phyloP scores from a whole-genome alignment of 805 yeast species.

The Metschnikowia shivogae region DNA sequence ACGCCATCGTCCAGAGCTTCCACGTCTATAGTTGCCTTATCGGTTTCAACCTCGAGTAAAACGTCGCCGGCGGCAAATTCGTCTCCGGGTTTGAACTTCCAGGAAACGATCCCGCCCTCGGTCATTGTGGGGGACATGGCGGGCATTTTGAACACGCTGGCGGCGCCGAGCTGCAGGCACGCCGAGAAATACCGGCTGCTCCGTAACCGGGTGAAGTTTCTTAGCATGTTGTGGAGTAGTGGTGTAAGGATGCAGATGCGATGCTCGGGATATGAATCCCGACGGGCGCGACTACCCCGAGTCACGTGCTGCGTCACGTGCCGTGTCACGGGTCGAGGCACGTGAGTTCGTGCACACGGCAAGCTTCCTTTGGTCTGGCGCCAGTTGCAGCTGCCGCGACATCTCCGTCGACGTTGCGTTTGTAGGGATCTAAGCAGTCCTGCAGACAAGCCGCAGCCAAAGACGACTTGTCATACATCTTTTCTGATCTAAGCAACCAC shows the following conservation, averaged over 20 bases:
- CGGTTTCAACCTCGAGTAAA: slow-evolving; percentile 78
- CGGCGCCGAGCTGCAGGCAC: slow-evolving; percentile 27
- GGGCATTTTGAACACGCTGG: slow-evolving; percentile 76
- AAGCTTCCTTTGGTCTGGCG: no score
- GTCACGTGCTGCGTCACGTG: background rate
- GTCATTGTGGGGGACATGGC: slow-evolving; percentile 99
- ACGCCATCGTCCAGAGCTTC: slow-evolving; percentile 92
- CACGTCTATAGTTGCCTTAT: slow-evolving; percentile 77
- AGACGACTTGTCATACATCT: background rate
- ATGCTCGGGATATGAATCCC: slow-evolving; percentile 19
- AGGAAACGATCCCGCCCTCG: slow-evolving; percentile 84
- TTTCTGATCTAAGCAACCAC: background rate
- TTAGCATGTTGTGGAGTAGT: slow-evolving; percentile 15
- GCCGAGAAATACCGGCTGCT: slow-evolving; percentile 28
- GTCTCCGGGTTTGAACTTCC: slow-evolving; percentile 78
- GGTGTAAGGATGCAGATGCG: slow-evolving; percentile 4
- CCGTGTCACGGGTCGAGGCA: no score
- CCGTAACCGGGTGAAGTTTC: slow-evolving; percentile 14
- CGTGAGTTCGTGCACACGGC: no score
- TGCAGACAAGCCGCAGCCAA: no score
- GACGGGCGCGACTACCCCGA: slow-evolving; percentile 24
- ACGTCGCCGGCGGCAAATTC: slow-evolving; percentile 78
- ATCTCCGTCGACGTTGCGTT: background rate
- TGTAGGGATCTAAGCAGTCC: no score
- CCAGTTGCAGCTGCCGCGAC: background rate